phyloP scores from a whole-genome alignment of 805 yeast genomes.

The Kluyveromyces aestuarii region DNA sequence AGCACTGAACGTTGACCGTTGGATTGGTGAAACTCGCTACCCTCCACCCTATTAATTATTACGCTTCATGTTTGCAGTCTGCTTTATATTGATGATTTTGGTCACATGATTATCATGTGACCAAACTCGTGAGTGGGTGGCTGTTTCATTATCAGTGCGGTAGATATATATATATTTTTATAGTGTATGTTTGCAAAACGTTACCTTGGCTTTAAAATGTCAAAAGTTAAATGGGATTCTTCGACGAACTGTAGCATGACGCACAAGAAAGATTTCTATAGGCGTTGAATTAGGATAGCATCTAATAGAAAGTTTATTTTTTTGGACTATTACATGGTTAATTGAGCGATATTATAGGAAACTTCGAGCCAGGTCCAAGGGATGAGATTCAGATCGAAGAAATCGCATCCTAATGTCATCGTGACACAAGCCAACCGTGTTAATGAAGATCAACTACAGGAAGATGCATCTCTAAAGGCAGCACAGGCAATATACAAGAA shows the following conservation, averaged over 20 bases:
- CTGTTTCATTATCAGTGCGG: too few species aligned
- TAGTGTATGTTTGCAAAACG: neutral
- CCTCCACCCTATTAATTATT: too few species aligned
- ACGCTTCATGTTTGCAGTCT: too few species aligned
- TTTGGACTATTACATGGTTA: neutral
- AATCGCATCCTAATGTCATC: neutral
- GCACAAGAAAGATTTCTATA: neutral
- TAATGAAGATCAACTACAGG: conserved; percentile 4
- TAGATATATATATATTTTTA: too few species aligned
- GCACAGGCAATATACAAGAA: conserved; percentile 25
- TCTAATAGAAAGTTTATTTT: neutral
- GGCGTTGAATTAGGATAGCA: neutral
- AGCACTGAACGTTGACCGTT: too few species aligned
- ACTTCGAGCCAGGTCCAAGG: neutral
- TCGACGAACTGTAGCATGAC: neutral
- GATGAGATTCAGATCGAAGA: conserved; percentile 5
- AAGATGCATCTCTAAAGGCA: conserved; percentile 19
- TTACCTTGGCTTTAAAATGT: neutral
- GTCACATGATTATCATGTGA: too few species aligned
- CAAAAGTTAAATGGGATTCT: neutral
- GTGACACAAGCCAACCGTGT: neutral
- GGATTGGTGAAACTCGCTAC: too few species aligned
- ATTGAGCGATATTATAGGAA: too few species aligned
- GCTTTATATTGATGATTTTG: too few species aligned
- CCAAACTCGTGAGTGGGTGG: too few species aligned